phyloP scores from a whole-genome alignment of 1,284 basidiomycete genomes.

The Apiotrichum laibachii region DNA sequence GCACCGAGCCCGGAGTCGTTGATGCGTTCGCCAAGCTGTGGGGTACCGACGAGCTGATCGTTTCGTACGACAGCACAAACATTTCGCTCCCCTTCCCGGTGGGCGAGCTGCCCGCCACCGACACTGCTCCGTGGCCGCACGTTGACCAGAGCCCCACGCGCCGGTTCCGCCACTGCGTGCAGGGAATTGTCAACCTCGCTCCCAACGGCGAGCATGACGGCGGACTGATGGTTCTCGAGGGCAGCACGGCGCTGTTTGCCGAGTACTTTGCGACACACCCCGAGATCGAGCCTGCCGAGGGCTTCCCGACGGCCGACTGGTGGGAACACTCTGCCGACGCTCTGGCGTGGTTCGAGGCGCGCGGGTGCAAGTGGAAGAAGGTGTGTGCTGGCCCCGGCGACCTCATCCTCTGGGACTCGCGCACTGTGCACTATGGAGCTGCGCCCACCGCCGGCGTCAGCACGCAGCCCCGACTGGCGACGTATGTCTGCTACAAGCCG shows the following conservation, averaged over 20 bases:
- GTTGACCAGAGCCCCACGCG: conserved; percentile 47
- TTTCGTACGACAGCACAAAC: conserved; percentile 47
- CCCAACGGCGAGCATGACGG: conserved; percentile 51
- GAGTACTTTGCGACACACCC: conserved; percentile 46
- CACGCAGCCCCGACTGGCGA: conserved; percentile 36
- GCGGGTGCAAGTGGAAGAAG: conserved; percentile 40
- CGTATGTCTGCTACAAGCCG: conserved; percentile 48
- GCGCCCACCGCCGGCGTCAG: conserved; percentile 24
- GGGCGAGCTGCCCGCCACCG: conserved; percentile 27
- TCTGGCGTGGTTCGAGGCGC: conserved; percentile 40
- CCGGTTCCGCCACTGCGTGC: conserved; percentile 47
- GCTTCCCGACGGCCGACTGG: conserved; percentile 41
- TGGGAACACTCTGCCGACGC: conserved; percentile 39
- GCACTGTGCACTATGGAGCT: conserved; percentile 38
- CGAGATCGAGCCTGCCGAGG: conserved; percentile 38
- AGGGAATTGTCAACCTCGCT: conserved; percentile 50
- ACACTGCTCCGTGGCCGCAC: conserved; percentile 45
- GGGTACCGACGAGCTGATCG: conserved; percentile 49
- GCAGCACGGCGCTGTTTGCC: conserved; percentile 39
- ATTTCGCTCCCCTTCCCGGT: conserved; percentile 41
- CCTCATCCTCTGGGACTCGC: conserved; percentile 41
- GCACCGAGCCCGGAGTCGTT: conserved; percentile 41
- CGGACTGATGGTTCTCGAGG: conserved; percentile 50
- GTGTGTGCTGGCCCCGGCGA: conserved; percentile 38
- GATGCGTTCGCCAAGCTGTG: conserved; percentile 46